These are phyloP conservation scores for Bonnemaisonia californica DNA, from an alignment of 31 red algal species.

Conservation along the genomic window DNA sequence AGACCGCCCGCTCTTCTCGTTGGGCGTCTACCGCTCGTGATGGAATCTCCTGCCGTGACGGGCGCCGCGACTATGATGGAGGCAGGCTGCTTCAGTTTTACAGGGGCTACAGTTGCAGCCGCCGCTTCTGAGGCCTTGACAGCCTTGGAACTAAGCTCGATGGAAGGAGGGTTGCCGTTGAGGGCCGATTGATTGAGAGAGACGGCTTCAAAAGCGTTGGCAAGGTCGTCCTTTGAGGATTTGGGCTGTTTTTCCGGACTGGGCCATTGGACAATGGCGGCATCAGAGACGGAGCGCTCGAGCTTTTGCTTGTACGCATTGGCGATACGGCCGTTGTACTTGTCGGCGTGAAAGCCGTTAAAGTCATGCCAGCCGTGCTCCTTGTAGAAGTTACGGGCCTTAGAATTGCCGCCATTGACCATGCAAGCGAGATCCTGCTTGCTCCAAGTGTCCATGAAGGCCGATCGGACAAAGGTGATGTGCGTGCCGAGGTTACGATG, in stretches of 20 bases:
- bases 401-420: constrained; percentile 86
- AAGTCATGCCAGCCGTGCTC: constrained; percentile 83
- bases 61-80: constrained; percentile 51
- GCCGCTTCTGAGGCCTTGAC: constrained; percentile 15
- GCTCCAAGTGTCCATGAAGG: constrained; percentile 91
- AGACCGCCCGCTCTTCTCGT: constrained; percentile 25
- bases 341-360: constrained; percentile 60
- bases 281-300: constrained; percentile 37
- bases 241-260: neutral
- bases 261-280: neutral
- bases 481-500: constrained; percentile 92
- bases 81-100: neutral
- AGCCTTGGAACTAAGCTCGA: neutral
- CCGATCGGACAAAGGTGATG: constrained; percentile 94
- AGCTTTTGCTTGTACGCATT: constrained; percentile 67
- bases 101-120: constrained; percentile 1
- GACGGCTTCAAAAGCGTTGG: constrained; percentile 13
- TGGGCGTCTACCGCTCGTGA: constrained; percentile 29
- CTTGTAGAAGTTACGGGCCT: constrained; percentile 81
- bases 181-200: neutral
- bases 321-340: constrained; percentile 85
- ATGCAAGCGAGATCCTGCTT: constrained; percentile 72
- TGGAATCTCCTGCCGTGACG: constrained; percentile 40
- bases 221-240: neutral
- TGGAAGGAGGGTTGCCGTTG: neutral